These are phyloP conservation scores for Santalum album DNA, from an alignment of 164 flowering plant genomes.

Conservation along the genomic window DNA sequence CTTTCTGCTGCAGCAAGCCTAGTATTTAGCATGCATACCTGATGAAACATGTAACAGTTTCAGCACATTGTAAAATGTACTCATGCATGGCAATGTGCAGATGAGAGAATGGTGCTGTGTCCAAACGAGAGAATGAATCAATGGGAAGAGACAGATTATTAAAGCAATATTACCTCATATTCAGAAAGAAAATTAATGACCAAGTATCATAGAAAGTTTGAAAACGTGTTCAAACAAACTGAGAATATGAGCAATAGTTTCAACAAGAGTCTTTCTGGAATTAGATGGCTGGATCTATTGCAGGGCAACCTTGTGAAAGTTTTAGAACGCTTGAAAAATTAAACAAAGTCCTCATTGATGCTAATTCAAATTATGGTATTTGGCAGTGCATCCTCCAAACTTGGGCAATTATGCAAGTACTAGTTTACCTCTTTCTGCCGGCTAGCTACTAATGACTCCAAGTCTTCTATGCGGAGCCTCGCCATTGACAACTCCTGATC, in stretches of 20 bases:
- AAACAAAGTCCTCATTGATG: not conserved
- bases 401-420: no score
- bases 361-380: not conserved
- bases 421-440: slow-evolving; percentile 67
- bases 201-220: no score
- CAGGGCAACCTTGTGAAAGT: no score
- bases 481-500: slow-evolving; percentile 68
- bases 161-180: no score
- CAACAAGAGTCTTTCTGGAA: no score
- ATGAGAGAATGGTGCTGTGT: not conserved
- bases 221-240: no score
- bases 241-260: no score
- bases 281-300: no score
- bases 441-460: slow-evolving; percentile 47
- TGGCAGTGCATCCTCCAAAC: no score
- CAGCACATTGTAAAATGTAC: not conserved
- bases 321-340: no score
- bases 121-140: not conserved
- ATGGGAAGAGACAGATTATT: no score
- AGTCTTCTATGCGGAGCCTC: slow-evolving; percentile 55
- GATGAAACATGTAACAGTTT: slow-evolving; percentile 7
- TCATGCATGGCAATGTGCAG: not conserved
- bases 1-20: slow-evolving; percentile 82
- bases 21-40: slow-evolving; percentile 68
- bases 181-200: no score